Conservation (phyloP, 176 grass and related monocot genomes). For the Phoenix dactylifera region DNA sequence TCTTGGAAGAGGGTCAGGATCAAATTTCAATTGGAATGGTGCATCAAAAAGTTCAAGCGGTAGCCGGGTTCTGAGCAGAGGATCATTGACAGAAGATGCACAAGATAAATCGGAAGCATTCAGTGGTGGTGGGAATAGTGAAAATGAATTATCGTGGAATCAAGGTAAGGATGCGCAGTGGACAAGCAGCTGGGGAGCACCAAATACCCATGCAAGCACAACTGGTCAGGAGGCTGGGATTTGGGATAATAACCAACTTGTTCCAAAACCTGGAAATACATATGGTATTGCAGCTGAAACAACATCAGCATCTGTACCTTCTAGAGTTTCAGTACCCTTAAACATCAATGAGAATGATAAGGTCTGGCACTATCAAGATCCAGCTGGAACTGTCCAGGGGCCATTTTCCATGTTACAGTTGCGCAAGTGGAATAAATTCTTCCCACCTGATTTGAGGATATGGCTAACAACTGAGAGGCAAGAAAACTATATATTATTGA, state of each 20-base stretch:
- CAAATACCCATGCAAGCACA: conserved; percentile 25
- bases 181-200: conserved; percentile 18
- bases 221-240: conserved; percentile 13
- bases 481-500: conserved; percentile 61
- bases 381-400: conserved; percentile 71
- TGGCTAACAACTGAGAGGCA: conserved; percentile 89
- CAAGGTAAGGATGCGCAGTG: conserved; percentile 24
- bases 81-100: conserved; percentile 11
- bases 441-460: conserved; percentile 64
- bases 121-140: background rate
- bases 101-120: conserved; percentile 12
- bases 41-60: conserved; percentile 19
- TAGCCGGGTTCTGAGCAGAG: conserved; percentile 15
- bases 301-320: conserved; percentile 13
- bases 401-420: conserved; percentile 80
- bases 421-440: conserved; percentile 62
- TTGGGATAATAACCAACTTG: conserved; percentile 12
- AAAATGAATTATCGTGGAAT: conserved; percentile 9
- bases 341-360: conserved; percentile 57
- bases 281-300: conserved; percentile 29
- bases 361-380: conserved; percentile 95
- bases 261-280: conserved; percentile 9
- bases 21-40: conserved; percentile 23
- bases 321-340: conserved; percentile 18
- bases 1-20: conserved; percentile 28